These are phyloP conservation scores for Hondaea fermentalgiana DNA, from an alignment of 108 stramenopile species.

Conservation along the genomic window DNA sequence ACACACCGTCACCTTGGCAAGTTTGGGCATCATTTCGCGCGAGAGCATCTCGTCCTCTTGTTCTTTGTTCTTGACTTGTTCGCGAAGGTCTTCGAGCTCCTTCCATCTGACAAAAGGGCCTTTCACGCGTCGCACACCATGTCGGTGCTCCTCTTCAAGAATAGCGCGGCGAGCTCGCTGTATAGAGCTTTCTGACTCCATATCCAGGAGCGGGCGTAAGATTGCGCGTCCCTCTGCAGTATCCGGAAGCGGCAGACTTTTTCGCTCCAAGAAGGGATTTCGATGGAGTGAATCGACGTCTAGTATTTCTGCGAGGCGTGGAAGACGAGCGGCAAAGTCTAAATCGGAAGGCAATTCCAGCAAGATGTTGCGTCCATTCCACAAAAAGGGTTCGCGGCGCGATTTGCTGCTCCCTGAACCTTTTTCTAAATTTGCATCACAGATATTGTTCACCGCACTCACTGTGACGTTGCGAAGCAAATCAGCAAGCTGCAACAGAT, in stretches of 20 bases:
- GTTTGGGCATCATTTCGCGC: not conserved
- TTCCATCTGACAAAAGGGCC: not conserved
- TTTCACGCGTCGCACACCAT: not conserved
- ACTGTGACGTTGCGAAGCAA: not conserved
- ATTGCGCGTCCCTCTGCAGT: not conserved
- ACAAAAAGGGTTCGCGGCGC: not conserved
- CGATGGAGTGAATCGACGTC: not conserved
- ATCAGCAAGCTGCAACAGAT: not conserved
- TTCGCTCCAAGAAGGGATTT: not conserved
- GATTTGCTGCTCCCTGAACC: not conserved
- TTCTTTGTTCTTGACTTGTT: not conserved
- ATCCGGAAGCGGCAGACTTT: not conserved
- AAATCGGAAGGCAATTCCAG: not conserved
- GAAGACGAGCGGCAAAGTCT: not conserved
- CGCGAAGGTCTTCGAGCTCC: not conserved
- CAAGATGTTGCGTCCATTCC: not conserved
- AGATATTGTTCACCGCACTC: not conserved
- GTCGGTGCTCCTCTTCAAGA: not conserved
- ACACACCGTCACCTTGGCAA: not conserved
- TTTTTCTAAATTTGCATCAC: not conserved
- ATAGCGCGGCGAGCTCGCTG: not conserved
- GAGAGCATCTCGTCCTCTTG: not conserved
- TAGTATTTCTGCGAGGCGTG: not conserved
- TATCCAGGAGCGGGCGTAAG: not conserved
- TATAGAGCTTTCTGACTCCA: not conserved